Evolutionary conservation across 208 protist species (phyloP), one percentile per base, ranked within the genome.

Genomic region (Borovskyia barvae): DNA sequence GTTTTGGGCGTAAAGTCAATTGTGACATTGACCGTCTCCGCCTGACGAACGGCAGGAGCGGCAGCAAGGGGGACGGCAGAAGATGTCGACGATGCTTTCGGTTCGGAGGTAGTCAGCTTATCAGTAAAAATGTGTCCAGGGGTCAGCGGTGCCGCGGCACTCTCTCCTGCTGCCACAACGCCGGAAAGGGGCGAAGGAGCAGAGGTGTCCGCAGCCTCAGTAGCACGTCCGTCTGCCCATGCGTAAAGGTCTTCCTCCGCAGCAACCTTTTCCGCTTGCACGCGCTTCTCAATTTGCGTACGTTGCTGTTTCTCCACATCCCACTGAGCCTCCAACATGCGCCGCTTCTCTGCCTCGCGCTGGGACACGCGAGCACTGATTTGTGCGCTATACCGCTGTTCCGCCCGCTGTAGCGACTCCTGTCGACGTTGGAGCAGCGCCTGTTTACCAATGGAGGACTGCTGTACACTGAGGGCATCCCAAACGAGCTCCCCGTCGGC

Each of bases 311-410:
- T 85, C 53, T 97, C 92, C 24, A 97, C 76, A 17, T 93, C 83
- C 92, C 92, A 97, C 66, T 97, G 92, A 43, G 77, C 85, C 56
- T 85, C 78, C 49, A 79, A 86, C 80, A 94, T 85, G 40, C 88
- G 88, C 14, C 87, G 88, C 65, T 80, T 74, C 69, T 94, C 92
- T 17, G 67, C 62, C 49, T 92, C 89, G 14, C 75, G 76, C 73
- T 93, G 86, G 32, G 58, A 52, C 46, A 70, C 66, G 15, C 92
- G 78, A 20, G 77, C 61, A 25, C 86, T 66, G 20, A 97, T 72
- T 62, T 80, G 80, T 17, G 41, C 37, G 26, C 85, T 75, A 77
- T 97, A 97, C 28, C 51, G 69, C 65, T 89, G 55, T 75, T 91
- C 78, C 17, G 77, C 85, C 7, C 77, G 61, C 62, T 77, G 46